Percentiles rank a stretch among this genome's conserved stretches.
Conservation (phyloP, 768 basidiomycete species). For the Tylopilus sp. region DNA sequence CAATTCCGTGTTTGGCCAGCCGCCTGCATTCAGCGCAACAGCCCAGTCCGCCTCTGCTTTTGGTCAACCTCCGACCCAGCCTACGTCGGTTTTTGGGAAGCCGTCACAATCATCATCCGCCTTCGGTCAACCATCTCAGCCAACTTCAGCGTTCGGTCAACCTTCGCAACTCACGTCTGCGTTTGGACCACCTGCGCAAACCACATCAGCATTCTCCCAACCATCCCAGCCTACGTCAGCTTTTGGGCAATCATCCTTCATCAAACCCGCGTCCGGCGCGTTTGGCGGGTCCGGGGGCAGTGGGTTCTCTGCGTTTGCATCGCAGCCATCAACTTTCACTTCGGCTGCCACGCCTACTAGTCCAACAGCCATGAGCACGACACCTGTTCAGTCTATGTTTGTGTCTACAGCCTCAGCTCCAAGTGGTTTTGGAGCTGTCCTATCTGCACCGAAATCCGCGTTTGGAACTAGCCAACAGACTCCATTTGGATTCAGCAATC, state of each 20-base stretch:
- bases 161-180: constrained; percentile 33
- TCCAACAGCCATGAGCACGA: constrained; percentile 1
- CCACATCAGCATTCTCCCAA: constrained; percentile 33
- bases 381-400: constrained; percentile 21
- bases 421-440: constrained; percentile 16
- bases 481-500: constrained; percentile 27
- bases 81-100: constrained; percentile 34
- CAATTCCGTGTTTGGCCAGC: constrained; percentile 38
- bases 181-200: constrained; percentile 35
- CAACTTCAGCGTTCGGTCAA: constrained; percentile 23
- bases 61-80: constrained; percentile 26
- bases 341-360: constrained; percentile 8
- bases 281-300: constrained; percentile 44
- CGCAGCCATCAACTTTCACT: constrained; percentile 43
- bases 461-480: constrained; percentile 17
- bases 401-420: constrained; percentile 14
- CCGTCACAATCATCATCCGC: constrained; percentile 16
- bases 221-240: constrained; percentile 25
- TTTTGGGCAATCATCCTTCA: constrained; percentile 38
- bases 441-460: constrained; percentile 16
- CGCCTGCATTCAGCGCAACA: constrained; percentile 32
- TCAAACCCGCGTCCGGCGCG: constrained; percentile 50
- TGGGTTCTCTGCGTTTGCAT: constrained; percentile 52
- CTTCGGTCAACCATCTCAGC: neutral
- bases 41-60: constrained; percentile 29